Conservation (phyloP, 2,329 filamentous ascomycete genomes). For the Exserohilum turcica region DNA sequence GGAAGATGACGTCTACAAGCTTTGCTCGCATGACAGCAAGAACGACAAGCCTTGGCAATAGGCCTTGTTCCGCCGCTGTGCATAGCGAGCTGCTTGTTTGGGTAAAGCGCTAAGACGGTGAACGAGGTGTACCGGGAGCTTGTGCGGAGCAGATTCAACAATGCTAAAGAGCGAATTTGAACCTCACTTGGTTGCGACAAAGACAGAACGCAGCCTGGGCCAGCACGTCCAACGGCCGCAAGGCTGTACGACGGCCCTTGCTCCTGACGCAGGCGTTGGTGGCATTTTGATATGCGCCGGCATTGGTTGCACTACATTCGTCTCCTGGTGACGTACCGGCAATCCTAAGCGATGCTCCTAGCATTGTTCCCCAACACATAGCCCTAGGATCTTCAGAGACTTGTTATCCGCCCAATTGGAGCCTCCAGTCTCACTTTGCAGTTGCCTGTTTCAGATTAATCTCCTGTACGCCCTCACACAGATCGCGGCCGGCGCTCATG, state of each 20-base stretch:
- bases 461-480: constrained; percentile 7
- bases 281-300: not conserved
- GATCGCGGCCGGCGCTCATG: constrained; percentile 1
- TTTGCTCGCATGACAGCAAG: constrained; percentile 18
- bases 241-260: not conserved
- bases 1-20: constrained; percentile 30
- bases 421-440: not conserved
- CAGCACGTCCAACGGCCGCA: no score
- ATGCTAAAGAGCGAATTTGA: not conserved
- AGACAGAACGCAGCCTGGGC: not conserved
- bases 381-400: constrained; percentile 14
- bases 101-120: constrained; percentile 15
- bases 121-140: not conserved
- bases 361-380: constrained; percentile 13
- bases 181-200: not conserved
- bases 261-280: not conserved
- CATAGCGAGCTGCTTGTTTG: constrained; percentile 22
- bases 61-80: constrained; percentile 16
- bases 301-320: not conserved
- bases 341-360: constrained; percentile 2
- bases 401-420: constrained; percentile 21
- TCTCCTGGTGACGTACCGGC: constrained; percentile 6
- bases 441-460: constrained; percentile 23
- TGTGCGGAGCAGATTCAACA: not conserved
- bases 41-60: constrained; percentile 10